These are phyloP conservation scores for Termitomyces sp. DNA, from an alignment of 768 basidiomycete species.

Conservation along the genomic window DNA sequence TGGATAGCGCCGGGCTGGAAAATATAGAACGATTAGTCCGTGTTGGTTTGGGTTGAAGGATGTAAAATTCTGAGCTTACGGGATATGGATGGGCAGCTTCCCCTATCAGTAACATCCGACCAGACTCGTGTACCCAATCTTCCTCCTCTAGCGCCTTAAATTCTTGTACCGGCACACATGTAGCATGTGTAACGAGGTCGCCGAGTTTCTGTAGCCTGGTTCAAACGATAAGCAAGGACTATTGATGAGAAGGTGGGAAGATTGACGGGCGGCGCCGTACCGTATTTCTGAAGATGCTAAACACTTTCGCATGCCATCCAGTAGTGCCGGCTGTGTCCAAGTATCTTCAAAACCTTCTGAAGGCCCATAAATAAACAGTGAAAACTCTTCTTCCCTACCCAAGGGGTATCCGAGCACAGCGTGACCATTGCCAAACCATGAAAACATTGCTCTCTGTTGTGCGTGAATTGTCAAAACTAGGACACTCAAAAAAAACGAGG, in stretches of 20 bases:
- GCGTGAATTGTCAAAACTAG: background rate
- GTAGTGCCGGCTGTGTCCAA: conserved; percentile 27
- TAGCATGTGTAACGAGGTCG: conserved; percentile 27
- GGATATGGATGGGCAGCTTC: conserved; percentile 57
- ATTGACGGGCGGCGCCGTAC: conserved; percentile 19
- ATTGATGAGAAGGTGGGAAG: background rate
- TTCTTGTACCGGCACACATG: conserved; percentile 35
- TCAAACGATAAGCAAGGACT: background rate
- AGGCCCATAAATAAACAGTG: conserved; percentile 27
- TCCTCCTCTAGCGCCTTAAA: conserved; percentile 45
- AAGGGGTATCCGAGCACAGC: conserved; percentile 27
- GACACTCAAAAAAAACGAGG: background rate
- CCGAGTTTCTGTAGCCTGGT: conserved; percentile 11
- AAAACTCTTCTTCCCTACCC: conserved; percentile 31
- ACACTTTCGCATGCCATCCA: conserved; percentile 25
- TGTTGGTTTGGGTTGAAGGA: background rate
- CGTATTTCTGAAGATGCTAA: conserved; percentile 33
- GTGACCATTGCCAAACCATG: conserved; percentile 33
- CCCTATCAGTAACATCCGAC: conserved; percentile 46
- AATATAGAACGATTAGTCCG: background rate
- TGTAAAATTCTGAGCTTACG: conserved; percentile 26
- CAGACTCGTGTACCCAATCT: conserved; percentile 48
- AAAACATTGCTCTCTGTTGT: conserved; percentile 24
- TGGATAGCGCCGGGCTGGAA: conserved; percentile 48
- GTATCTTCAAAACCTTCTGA: conserved; percentile 24